Evolutionary conservation across 352 stramenopile species (phyloP).

Genomic region (Phytophthora aleatoria): DNA sequence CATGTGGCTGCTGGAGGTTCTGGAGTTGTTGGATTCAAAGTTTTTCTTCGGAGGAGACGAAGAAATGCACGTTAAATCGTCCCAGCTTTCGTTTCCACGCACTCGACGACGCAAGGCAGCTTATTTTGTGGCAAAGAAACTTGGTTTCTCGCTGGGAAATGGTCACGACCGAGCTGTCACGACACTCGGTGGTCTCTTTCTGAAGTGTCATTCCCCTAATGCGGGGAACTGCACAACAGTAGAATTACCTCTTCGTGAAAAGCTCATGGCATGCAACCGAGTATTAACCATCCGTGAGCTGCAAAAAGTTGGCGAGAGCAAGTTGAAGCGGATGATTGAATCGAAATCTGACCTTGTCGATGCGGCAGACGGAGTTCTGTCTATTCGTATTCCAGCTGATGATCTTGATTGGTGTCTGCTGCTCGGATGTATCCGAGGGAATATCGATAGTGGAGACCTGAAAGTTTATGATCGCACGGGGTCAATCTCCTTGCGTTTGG

Average conservation of each 20-base stretch:
- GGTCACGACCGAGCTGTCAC: slow-evolving; percentile 3
- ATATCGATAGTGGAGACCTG: slow-evolving; percentile 42
- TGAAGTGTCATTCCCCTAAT: slow-evolving; percentile 34
- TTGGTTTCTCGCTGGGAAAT: slow-evolving; percentile 7
- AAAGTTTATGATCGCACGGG: slow-evolving; percentile 51
- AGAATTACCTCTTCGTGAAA: slow-evolving; percentile 21
- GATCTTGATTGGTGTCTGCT: slow-evolving; percentile 46
- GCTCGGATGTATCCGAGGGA: slow-evolving; percentile 40
- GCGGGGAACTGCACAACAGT: slow-evolving; percentile 20
- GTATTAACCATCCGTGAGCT: slow-evolving; percentile 34
- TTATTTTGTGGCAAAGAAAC: slow-evolving; percentile 27
- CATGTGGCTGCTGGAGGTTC: slow-evolving; percentile 43
- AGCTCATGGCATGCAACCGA: slow-evolving; percentile 12
- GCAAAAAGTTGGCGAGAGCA: slow-evolving; percentile 15
- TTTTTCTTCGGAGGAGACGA: slow-evolving; percentile 42
- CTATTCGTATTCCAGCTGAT: slow-evolving; percentile 15
- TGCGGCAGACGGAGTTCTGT: slow-evolving; percentile 1
- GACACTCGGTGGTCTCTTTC: slow-evolving; percentile 49
- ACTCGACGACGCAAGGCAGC: slow-evolving; percentile 36
- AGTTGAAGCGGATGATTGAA: slow-evolving; percentile 11
- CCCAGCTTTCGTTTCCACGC: slow-evolving; percentile 28
- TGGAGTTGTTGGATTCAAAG: slow-evolving; percentile 44
- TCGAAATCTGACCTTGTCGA: neutral
- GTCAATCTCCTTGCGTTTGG: slow-evolving; percentile 35
- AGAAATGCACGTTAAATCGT: neutral